phyloP scores from a whole-genome alignment of 768 basidiomycete species.

The Russula lepida region DNA sequence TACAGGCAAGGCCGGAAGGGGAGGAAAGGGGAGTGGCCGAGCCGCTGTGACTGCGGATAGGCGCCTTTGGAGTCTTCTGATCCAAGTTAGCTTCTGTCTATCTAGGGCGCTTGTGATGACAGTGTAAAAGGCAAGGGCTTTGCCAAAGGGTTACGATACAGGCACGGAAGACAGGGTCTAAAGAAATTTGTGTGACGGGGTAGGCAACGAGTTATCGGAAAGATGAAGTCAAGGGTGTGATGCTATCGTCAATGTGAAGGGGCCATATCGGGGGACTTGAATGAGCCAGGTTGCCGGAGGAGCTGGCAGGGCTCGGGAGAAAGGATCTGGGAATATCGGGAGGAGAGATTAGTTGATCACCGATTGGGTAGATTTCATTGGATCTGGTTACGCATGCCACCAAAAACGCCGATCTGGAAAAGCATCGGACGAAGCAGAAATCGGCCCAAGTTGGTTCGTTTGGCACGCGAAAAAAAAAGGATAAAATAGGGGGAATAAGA shows the following conservation, averaged over 20 bases:
- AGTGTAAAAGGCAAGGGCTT: constrained; percentile 9
- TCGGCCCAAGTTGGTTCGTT: neutral
- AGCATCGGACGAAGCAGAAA: constrained; percentile 13
- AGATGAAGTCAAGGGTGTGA: neutral
- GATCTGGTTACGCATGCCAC: constrained; percentile 21
- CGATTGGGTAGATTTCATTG: constrained; percentile 22
- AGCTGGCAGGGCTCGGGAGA: constrained; percentile 10
- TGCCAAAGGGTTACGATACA: neutral
- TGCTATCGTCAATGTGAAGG: neutral
- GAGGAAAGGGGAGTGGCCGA: neutral
- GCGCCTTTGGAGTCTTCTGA: constrained; percentile 16
- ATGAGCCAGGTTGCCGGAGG: constrained; percentile 17
- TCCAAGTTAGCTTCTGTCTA: constrained; percentile 14
- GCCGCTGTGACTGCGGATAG: constrained; percentile 2
- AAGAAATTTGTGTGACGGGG: neutral
- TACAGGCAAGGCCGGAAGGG: neutral
- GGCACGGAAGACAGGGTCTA: constrained; percentile 4
- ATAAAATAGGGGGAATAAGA: neutral
- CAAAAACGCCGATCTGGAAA: constrained; percentile 23
- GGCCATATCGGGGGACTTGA: neutral
- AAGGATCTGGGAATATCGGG: constrained; percentile 21
- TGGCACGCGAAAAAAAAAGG: neutral
- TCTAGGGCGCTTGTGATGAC: constrained; percentile 10
- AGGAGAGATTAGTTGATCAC: constrained; percentile 21
- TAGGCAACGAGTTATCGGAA: neutral